Base-by-base conservation (phyloP, 495 filamentous ascomycete species). In the Oidiodendron maius region DNA sequence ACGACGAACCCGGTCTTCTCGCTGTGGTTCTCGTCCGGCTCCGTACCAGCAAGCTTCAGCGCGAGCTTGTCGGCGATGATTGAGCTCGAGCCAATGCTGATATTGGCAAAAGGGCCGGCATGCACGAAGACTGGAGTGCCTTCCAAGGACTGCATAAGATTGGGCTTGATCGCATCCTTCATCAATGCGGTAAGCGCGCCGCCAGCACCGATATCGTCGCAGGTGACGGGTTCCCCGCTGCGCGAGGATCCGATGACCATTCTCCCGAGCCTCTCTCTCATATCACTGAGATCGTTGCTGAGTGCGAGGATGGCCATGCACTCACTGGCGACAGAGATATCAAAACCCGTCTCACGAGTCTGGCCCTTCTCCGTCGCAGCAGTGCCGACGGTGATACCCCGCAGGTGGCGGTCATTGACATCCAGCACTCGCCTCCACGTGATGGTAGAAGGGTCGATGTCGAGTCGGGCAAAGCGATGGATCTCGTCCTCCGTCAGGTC, bases 121-220 rank as follows among this genome's bases (percentile, higher is more conserved):
- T 98, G 93, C 4, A 98, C 93, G 61, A 98, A 88, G 0, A 97
- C 93, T 3, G 93, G 93, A 1, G 93, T 98, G 24, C 93, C 93
- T 62, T 98, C 93, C 51, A 98, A 74, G 37, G 87, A 95, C 71
- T 98, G 93, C 93, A 98, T 97, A 50, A 98, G 68, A 68, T 96
- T 98, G 22, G 93, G 93, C 71, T 98, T 98, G 66, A 96, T 95
- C 17, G 93, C 90, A 70, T 98, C 93, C 71, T 84, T 91, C 89
- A 98, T 96, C 53, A 98, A 69, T 28, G 91, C 93, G 3, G 93
- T 86, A 32, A 98, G 75, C 40, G 93, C 93, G 52, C 93, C 93
- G 46, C 91, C 93, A 13, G 82, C 85, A 55, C 93, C 93, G 53
- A 98, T 80, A 55, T 98, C 93, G 58, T 98, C 93, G 59, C 89